Percentiles rank a stretch among this genome's conserved stretches.
Evolutionary conservation across 2,329 filamentous ascomycete species (phyloP).

Genomic region (Penicillium sclerotigenum): DNA sequence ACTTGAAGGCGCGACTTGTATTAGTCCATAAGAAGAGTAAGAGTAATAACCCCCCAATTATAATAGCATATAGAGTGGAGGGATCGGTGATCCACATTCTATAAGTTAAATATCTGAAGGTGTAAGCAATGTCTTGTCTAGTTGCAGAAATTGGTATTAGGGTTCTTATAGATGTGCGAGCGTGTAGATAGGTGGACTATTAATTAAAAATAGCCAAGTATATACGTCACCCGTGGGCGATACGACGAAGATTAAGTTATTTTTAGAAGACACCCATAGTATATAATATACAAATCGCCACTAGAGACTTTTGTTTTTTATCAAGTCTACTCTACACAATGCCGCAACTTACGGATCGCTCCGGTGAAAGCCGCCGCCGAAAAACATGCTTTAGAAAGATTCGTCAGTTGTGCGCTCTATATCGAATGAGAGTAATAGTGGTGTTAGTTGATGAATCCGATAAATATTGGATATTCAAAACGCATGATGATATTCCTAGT

Average conservation of each 20-base stretch:
- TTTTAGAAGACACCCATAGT: background rate
- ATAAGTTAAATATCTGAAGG: background rate
- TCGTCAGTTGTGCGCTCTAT: conserved; percentile 4
- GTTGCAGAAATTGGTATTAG: background rate
- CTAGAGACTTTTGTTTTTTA: background rate
- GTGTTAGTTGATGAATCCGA: conserved; percentile 6
- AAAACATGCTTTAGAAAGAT: conserved; percentile 10
- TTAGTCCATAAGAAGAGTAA: background rate
- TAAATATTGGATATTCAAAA: conserved; percentile 15
- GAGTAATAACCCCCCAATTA: background rate
- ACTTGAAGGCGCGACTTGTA: background rate
- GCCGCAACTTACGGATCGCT: background rate
- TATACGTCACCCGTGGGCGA: background rate
- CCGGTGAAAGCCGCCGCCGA: conserved; percentile 7
- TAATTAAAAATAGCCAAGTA: background rate
- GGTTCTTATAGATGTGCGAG: background rate
- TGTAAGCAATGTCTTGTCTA: background rate
- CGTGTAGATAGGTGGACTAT: background rate
- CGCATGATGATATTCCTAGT: conserved; percentile 9
- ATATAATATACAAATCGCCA: background rate
- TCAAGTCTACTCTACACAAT: background rate
- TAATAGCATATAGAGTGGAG: background rate
- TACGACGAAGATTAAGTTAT: conserved; percentile 1
- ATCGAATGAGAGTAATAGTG: conserved; percentile 4
- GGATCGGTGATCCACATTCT: background rate